These are phyloP conservation scores for Lecanicillium sp. DNA, from an alignment of 2,329 filamentous ascomycete genomes.

Conservation along the genomic window DNA sequence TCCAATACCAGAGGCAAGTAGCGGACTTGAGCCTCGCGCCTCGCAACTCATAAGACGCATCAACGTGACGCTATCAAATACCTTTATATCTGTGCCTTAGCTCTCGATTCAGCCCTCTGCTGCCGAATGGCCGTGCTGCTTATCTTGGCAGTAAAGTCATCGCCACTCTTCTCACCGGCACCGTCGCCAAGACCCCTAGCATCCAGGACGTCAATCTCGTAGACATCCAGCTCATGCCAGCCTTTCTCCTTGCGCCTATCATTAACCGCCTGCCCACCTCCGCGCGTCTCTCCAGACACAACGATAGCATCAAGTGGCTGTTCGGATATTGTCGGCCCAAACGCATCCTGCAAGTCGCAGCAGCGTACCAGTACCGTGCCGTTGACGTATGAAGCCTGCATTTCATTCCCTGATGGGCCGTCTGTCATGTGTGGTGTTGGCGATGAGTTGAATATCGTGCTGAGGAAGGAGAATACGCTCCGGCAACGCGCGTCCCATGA, in stretches of 20 bases:
- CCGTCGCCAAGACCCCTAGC: constrained; percentile 36
- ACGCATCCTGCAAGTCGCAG: constrained; percentile 79
- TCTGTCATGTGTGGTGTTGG: constrained; percentile 14
- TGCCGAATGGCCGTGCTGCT: constrained; percentile 80
- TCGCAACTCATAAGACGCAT: too few relatives aligned
- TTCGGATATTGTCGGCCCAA: constrained; percentile 82
- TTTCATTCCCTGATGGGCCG: constrained; percentile 16
- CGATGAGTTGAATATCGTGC: constrained; percentile 44
- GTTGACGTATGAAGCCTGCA: constrained; percentile 45
- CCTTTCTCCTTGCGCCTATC: constrained; percentile 67
- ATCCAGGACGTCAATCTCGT: constrained; percentile 84
- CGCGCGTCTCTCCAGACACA: constrained; percentile 79
- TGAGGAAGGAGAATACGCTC: constrained; percentile 65
- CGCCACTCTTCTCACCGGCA: constrained; percentile 25
- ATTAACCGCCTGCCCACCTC: constrained; percentile 80
- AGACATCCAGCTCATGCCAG: constrained; percentile 69
- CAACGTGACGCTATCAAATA: too few relatives aligned
- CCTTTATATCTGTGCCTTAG: constrained; percentile 7
- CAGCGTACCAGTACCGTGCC: constrained; percentile 61
- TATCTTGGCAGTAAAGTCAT: constrained; percentile 73
- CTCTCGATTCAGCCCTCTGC: constrained; percentile 29
- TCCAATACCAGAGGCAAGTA: too few relatives aligned
- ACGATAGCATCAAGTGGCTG: constrained; percentile 71
- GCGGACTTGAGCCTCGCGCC: too few relatives aligned
- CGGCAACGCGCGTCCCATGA: constrained; percentile 68